Conservation (phyloP, 1,139 yeast genomes). For the Hansenula lynferdii region DNA sequence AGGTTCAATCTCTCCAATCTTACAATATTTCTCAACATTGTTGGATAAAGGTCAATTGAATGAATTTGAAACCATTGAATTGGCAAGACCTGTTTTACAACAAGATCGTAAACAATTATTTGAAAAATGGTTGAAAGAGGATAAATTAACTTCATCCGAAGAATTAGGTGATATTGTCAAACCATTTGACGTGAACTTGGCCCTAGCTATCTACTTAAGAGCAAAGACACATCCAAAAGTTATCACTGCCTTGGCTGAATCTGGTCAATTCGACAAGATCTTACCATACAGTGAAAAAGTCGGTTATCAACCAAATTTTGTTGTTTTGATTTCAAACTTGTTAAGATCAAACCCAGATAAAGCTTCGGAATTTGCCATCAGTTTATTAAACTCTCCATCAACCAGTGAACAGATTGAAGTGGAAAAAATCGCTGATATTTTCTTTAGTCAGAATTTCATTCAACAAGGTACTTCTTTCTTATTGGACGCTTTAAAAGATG, state of each 20-base stretch:
- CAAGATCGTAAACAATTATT: constrained; percentile 92
- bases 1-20: constrained; percentile 91
- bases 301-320: constrained; percentile 84
- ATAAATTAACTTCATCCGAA: constrained; percentile 89
- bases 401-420: constrained; percentile 64
- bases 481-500: constrained; percentile 91
- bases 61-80: constrained; percentile 90
- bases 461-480: constrained; percentile 99
- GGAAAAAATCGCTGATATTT: constrained; percentile 88
- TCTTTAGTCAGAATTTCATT: constrained; percentile 88
- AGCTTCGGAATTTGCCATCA: constrained; percentile 95
- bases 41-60: constrained; percentile 92
- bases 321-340: constrained; percentile 85
- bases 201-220: constrained; percentile 87
- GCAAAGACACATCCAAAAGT: constrained; percentile 86
- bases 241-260: constrained; percentile 87
- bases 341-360: constrained; percentile 94
- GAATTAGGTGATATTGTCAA: constrained; percentile 96
- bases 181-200: constrained; percentile 79
- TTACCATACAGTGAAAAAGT: constrained; percentile 91
- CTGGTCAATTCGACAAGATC: constrained; percentile 95
- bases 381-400: constrained; percentile 62
- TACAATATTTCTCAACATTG: constrained; percentile 88
- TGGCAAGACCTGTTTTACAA: constrained; percentile 92
- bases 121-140: constrained; percentile 96